These are phyloP conservation scores for Pseudoneurospora amorphoporcata DNA, from an alignment of 495 filamentous ascomycete species.

Conservation along the genomic window DNA sequence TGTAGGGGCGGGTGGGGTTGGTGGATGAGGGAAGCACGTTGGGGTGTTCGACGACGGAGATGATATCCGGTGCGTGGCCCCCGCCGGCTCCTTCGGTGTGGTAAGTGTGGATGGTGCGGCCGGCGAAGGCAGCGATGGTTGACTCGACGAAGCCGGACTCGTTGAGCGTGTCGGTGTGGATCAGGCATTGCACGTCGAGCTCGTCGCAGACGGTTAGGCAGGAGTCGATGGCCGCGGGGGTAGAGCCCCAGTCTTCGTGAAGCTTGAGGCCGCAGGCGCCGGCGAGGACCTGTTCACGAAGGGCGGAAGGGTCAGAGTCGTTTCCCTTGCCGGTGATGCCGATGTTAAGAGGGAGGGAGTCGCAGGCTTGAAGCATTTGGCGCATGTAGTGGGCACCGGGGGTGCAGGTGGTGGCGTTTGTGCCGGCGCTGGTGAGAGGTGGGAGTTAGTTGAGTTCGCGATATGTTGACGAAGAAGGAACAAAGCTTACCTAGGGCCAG, in stretches of 20 bases:
- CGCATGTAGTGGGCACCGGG: slow-evolving; percentile 75
- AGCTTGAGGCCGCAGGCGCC: slow-evolving; percentile 89
- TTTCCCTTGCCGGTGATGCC: slow-evolving; percentile 97
- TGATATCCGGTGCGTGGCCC: slow-evolving; percentile 96
- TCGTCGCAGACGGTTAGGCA: slow-evolving; percentile 85
- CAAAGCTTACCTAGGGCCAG: slow-evolving; percentile 59
- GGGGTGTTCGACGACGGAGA: slow-evolving; percentile 80
- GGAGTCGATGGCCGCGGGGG: slow-evolving; percentile 84
- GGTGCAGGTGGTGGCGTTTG: slow-evolving; percentile 91
- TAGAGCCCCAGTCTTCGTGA: slow-evolving; percentile 96
- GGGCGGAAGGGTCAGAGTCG: slow-evolving; percentile 60
- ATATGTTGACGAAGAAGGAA: background rate
- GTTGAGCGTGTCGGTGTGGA: slow-evolving; percentile 96
- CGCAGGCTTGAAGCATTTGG: slow-evolving; percentile 88
- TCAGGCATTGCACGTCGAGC: slow-evolving; percentile 86
- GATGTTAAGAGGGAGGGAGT: slow-evolving; percentile 78
- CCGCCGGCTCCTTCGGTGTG: slow-evolving; percentile 97
- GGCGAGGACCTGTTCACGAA: slow-evolving; percentile 72
- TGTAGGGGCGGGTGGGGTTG: slow-evolving; percentile 90
- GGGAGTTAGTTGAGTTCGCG: slow-evolving; percentile 2
- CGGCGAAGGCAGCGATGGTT: slow-evolving; percentile 77
- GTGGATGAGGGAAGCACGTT: slow-evolving; percentile 90
- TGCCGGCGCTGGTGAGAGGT: slow-evolving; percentile 56
- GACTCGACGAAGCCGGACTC: slow-evolving; percentile 96
- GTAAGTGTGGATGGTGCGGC: slow-evolving; percentile 92